Conservation (phyloP, 108 stramenopile species). For the Nitzschia sp. region DNA sequence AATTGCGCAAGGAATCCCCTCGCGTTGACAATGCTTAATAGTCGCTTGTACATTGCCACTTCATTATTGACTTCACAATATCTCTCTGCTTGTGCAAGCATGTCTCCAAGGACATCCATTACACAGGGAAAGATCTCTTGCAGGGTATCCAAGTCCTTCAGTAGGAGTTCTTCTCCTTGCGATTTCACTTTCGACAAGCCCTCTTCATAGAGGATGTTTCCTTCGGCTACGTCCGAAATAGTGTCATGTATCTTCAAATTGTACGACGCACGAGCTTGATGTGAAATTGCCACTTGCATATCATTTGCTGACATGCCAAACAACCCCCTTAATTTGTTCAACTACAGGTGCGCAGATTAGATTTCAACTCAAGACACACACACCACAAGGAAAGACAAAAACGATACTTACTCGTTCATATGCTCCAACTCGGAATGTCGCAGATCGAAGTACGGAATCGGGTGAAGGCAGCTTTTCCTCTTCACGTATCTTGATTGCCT, state of each 20-base stretch:
- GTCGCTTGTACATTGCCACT: conserved; percentile 66
- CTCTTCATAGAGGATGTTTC: conserved; percentile 47
- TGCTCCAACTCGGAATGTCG: conserved; percentile 2
- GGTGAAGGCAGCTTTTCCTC: too few relatives aligned
- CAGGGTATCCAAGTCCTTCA: conserved; percentile 54
- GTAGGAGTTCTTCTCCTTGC: conserved; percentile 66
- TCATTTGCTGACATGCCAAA: conserved; percentile 65
- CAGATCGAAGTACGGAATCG: background rate
- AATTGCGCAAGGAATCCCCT: conserved; percentile 65
- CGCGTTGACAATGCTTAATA: conserved; percentile 70
- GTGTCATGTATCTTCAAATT: conserved; percentile 61
- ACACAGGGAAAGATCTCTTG: conserved; percentile 66
- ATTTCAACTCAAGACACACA: conserved; percentile 5
- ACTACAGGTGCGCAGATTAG: conserved; percentile 25
- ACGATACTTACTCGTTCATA: background rate
- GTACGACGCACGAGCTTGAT: conserved; percentile 63
- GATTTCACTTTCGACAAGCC: conserved; percentile 69
- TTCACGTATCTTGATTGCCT: too few relatives aligned
- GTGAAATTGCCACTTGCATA: conserved; percentile 59
- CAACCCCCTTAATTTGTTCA: conserved; percentile 66
- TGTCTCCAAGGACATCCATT: conserved; percentile 73
- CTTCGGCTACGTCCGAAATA: conserved; percentile 53
- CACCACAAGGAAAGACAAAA: background rate
- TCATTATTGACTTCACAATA: conserved; percentile 82
- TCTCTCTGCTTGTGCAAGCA: conserved; percentile 62